Conservation (phyloP, 306 rosid genomes). For the Castanea mollissima region DNA sequence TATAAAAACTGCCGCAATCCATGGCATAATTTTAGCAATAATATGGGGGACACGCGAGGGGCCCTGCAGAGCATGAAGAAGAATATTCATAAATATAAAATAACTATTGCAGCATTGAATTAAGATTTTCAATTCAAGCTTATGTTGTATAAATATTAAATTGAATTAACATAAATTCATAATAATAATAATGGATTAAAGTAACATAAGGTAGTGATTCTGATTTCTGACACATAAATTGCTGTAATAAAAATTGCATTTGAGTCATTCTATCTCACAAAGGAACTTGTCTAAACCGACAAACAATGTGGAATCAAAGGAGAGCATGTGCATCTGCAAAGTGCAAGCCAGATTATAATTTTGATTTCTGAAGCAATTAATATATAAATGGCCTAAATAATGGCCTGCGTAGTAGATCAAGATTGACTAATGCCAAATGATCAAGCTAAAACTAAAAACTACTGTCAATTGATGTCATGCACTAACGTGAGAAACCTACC, state of each 20-base stretch:
- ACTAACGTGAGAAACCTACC: too few species aligned
- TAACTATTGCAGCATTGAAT: neutral
- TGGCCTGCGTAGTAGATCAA: neutral
- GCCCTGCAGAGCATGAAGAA: neutral
- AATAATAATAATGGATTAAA: neutral
- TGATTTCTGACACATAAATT: too few species aligned
- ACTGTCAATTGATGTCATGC: too few species aligned
- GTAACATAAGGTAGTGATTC: neutral
- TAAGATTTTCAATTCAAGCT: neutral
- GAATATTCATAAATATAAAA: neutral
- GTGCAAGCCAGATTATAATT: neutral
- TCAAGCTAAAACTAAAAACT: neutral
- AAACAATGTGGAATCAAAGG: neutral
- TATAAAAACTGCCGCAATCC: neutral
- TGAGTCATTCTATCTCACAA: neutral
- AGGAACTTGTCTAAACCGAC: neutral
- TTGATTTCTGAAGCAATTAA: too few species aligned
- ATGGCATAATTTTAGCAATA: neutral
- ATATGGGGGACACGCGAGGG: neutral
- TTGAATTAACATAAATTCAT: neutral
- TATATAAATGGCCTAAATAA: neutral
- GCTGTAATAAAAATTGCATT: neutral
- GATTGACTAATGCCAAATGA: neutral
- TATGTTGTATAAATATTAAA: neutral
- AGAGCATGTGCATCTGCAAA: neutral